Conservation (phyloP, 169 alveolate genomes). For the Cryptosporidium tyzzeri region DNA sequence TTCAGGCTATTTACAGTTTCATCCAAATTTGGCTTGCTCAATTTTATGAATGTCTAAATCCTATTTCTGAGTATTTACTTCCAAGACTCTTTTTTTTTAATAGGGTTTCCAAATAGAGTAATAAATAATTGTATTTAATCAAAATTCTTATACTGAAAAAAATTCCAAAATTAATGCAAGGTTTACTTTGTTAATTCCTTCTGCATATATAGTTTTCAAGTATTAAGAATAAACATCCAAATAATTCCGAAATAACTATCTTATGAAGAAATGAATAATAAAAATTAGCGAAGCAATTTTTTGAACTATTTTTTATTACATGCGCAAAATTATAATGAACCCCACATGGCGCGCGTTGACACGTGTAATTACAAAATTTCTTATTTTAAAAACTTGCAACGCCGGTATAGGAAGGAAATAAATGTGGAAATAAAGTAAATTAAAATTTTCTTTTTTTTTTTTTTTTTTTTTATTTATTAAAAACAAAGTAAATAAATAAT, state of each 20-base stretch:
- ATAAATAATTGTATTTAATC: too few species aligned
- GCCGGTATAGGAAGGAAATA: constrained; percentile 27
- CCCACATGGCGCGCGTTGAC: constrained; percentile 74
- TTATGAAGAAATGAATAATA: background rate
- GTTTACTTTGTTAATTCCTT: background rate
- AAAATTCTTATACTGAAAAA: background rate
- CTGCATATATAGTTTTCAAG: background rate
- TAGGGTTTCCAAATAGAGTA: background rate
- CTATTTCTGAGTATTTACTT: background rate
- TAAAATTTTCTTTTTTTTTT: background rate
- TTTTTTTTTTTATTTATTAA: background rate
- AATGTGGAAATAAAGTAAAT: constrained; percentile 16
- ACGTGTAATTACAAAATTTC: constrained; percentile 24
- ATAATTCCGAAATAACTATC: background rate
- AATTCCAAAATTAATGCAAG: background rate
- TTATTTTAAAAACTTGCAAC: constrained; percentile 14
- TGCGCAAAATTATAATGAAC: constrained; percentile 51
- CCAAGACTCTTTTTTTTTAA: background rate
- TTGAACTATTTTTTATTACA: constrained; percentile 46
- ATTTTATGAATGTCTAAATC: background rate
- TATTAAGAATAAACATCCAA: background rate
- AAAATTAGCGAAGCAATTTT: background rate
- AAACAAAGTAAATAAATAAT: background rate
- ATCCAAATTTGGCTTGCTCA: background rate
- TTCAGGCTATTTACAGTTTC: background rate